phyloP scores from a whole-genome alignment of 495 filamentous ascomycete species.

The Neurospora hispaniola region DNA sequence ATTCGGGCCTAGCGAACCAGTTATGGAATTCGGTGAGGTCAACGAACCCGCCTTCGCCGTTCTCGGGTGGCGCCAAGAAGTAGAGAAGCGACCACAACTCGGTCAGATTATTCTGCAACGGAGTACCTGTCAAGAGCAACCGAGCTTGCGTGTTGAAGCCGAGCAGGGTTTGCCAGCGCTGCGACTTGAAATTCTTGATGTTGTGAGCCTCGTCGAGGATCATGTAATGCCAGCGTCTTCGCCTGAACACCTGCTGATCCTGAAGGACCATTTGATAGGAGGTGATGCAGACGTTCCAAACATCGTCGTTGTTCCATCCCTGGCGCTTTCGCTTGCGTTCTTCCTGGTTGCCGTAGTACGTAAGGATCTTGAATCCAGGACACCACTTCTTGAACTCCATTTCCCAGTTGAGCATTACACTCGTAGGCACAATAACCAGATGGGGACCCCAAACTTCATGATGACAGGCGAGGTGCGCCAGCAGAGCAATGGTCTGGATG shows the following conservation, averaged over 20 bases:
- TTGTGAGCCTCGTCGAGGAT: conserved; percentile 98
- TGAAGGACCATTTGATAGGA: conserved; percentile 93
- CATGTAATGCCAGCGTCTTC: conserved; percentile 95
- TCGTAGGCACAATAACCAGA: conserved; percentile 91
- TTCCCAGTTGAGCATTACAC: conserved; percentile 99
- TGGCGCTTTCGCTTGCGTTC: conserved; percentile 83
- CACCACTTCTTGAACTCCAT: conserved; percentile 99
- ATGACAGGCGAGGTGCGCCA: conserved; percentile 87
- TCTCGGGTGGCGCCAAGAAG: conserved; percentile 87
- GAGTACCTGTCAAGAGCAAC: conserved; percentile 87
- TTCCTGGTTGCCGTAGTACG: conserved; percentile 89
- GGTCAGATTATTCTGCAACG: conserved; percentile 91
- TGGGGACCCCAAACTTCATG: conserved; percentile 94
- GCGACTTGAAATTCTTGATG: conserved; percentile 98
- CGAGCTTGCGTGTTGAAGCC: conserved; percentile 82
- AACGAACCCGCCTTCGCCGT: conserved; percentile 77
- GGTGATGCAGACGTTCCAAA: conserved; percentile 95
- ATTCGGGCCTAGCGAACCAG: conserved; percentile 85
- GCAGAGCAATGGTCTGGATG: conserved; percentile 91
- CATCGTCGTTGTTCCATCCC: conserved; percentile 81
- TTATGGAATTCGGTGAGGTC: conserved; percentile 85
- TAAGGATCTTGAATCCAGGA: conserved; percentile 95
- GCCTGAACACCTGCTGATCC: conserved; percentile 86
- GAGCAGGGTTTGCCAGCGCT: conserved; percentile 89
- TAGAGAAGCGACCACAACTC: conserved; percentile 96